Base-by-base conservation (phyloP, 441 rosid species). In the Gossypium lobatum region DNA sequence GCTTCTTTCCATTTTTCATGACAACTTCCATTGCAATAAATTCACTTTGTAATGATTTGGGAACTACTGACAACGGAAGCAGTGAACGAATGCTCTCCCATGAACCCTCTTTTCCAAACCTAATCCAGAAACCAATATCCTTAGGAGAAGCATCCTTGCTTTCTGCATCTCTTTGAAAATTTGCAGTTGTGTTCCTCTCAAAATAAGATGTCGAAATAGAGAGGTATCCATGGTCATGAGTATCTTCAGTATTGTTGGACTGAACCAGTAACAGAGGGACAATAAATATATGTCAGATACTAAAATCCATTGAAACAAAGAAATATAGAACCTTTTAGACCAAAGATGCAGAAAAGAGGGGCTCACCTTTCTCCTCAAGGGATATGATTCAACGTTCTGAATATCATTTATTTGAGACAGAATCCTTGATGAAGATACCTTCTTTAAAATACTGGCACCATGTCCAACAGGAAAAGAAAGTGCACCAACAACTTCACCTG, bases 401-500 rank as follows among this genome's bases (percentile, higher is more conserved):
- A 80, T 57, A 76, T 86, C 88, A 82, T 75, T 74, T 31, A 84
- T 80, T 21, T 88, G 97, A 81, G 88, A 84, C 73, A 88, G 81
- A 88, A 90, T 83, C 85, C 97, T 89, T 50, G 85, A 85, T 70
- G 99, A 93, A 75, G 93, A 84, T 69, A 93, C 81, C 86, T 93
- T 93, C 85, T 90, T 87, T 73, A 96, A 82, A 67, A 68, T 75
- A 76, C 58, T 84, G 60, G 83, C 83, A 64, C 91, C 93, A 80
- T 81, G 89, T 72, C 93, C 97, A 88, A 96, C 87, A 78, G 95
- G 87, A 82, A 96, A 85, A 70, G 97, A 92, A 79, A 92, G 86
- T 9, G 95, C 89, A 77, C 99, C 98, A 10, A 91, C 88, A 76
- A 96, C 96, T 85, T 96, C 99, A 78, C 99, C 99, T 96, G 86